Percentiles rank a stretch among this genome's conserved stretches.
Conservation (phyloP, 345 rosid genomes). For the Mallotus nudiflorus region DNA sequence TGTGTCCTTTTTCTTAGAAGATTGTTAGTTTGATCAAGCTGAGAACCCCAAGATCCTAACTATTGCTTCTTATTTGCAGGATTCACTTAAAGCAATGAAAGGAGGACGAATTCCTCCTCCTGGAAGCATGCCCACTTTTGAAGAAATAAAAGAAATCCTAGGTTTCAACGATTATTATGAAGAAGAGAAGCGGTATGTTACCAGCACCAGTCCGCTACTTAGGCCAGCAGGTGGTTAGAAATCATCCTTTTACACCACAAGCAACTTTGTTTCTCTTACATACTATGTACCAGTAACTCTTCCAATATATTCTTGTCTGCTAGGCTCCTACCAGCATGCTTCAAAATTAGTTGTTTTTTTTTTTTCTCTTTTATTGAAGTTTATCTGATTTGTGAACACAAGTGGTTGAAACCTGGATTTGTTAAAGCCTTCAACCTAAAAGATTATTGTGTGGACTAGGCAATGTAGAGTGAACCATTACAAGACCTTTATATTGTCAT, state of each 20-base stretch:
- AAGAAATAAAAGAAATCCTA: conserved; percentile 71
- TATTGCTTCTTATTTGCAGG: conserved; percentile 42
- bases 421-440: neutral
- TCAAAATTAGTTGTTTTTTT: neutral
- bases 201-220: conserved; percentile 29
- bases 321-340: neutral
- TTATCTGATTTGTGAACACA: conserved; percentile 1
- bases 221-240: conserved; percentile 55
- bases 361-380: neutral
- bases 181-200: conserved; percentile 72
- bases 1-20: neutral
- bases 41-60: neutral
- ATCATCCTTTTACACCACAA: conserved; percentile 1
- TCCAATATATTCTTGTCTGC: neutral
- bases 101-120: conserved; percentile 93
- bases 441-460: neutral
- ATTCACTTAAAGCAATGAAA: conserved; percentile 67
- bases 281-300: neutral
- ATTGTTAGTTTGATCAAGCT: neutral
- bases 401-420: conserved; percentile 4
- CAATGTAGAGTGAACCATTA: no score
- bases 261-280: neutral
- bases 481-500: neutral
- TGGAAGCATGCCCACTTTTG: conserved; percentile 84
- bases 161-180: conserved; percentile 73